Evolutionary conservation across 169 alveolate genomes (phyloP).

Genomic region (Plasmodium billcollinsi): DNA sequence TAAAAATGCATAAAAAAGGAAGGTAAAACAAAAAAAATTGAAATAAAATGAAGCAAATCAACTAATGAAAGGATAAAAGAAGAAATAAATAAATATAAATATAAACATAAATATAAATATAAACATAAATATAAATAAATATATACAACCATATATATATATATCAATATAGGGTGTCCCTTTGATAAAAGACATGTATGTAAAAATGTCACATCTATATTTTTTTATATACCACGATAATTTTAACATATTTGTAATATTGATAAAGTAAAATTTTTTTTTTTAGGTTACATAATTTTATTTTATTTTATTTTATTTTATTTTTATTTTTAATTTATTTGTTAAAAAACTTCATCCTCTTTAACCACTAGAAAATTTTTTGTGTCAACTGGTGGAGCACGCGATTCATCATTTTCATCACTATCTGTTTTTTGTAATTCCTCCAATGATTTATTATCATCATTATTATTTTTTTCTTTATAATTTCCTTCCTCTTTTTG

Average conservation of each 20-base stretch:
- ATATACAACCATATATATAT: not conserved
- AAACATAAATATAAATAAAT: not conserved
- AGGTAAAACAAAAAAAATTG: not conserved
- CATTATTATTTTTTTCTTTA: not conserved
- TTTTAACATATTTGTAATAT: too few relatives aligned
- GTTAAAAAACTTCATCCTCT: conserved; percentile 54
- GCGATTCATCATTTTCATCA: conserved; percentile 1
- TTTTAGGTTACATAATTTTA: not conserved
- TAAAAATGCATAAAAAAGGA: not conserved
- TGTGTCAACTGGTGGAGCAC: conserved; percentile 28
- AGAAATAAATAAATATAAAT: not conserved
- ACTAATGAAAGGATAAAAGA: not conserved
- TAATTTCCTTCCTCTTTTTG: not conserved
- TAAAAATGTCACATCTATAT: too few relatives aligned
- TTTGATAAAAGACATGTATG: too few relatives aligned
- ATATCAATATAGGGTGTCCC: not conserved
- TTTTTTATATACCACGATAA: too few relatives aligned
- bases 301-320: not conserved
- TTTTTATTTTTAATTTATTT: not conserved
- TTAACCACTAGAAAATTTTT: conserved; percentile 44
- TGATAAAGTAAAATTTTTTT: not conserved
- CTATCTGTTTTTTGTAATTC: conserved; percentile 5
- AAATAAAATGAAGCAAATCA: not conserved
- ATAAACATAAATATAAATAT: not conserved
- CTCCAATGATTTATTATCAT: not conserved